Evolutionary conservation across 2,329 filamentous ascomycete species (phyloP).

Genomic region (Nakataea oryzae): DNA sequence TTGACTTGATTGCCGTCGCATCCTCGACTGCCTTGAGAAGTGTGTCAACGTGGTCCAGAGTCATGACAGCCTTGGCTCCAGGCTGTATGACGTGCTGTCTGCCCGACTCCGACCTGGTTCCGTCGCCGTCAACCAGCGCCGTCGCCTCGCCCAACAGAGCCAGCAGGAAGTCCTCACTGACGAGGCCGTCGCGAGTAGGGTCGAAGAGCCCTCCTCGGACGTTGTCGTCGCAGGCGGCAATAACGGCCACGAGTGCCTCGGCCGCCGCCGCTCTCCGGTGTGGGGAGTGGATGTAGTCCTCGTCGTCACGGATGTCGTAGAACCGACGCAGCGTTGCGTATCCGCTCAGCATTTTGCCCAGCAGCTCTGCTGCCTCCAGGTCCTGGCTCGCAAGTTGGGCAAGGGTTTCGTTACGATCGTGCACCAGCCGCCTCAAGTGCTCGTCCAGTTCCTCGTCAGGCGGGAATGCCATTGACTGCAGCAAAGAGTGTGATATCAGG

Average conservation of each 20-base stretch:
- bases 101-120: slow-evolving; percentile 21
- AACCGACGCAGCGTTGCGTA: slow-evolving; percentile 87
- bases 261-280: slow-evolving; percentile 64
- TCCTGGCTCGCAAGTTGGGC: slow-evolving; percentile 64
- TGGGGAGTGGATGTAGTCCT: slow-evolving; percentile 32
- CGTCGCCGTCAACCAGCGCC: slow-evolving; percentile 51
- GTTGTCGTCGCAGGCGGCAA: slow-evolving; percentile 77
- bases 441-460: slow-evolving; percentile 60
- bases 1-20: slow-evolving; percentile 59
- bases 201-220: slow-evolving; percentile 89
- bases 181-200: slow-evolving; percentile 65
- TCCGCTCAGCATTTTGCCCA: slow-evolving; percentile 79
- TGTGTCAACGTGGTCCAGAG: slow-evolving; percentile 60
- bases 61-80: slow-evolving; percentile 38
- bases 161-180: slow-evolving; percentile 80
- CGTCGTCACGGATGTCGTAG: slow-evolving; percentile 71
- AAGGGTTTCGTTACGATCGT: slow-evolving; percentile 61
- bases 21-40: slow-evolving; percentile 73
- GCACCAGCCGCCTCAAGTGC: slow-evolving; percentile 59
- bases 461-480: slow-evolving; percentile 77
- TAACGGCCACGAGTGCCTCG: slow-evolving; percentile 67
- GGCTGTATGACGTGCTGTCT: slow-evolving; percentile 12
- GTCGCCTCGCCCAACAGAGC: slow-evolving; percentile 76
- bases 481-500: slow-evolving; percentile 75
- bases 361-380: slow-evolving; percentile 68